These are phyloP conservation scores for Trichophyton schoenleinii DNA, from an alignment of 2,329 filamentous ascomycete species.

Conservation along the genomic window DNA sequence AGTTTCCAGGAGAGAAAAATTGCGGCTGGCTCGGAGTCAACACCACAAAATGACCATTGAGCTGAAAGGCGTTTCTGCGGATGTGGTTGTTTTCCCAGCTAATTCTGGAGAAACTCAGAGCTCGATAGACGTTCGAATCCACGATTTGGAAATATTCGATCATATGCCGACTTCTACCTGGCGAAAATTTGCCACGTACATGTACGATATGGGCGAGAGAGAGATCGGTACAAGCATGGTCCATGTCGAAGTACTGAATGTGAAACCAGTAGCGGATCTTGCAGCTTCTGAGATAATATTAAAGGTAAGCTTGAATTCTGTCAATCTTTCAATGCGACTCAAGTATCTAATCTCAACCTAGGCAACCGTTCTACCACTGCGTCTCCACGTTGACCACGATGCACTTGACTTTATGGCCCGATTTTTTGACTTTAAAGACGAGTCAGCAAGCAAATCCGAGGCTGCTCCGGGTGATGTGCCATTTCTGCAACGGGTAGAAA, in stretches of 20 bases:
- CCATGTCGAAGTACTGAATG: constrained; percentile 75
- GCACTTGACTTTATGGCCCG: constrained; percentile 92
- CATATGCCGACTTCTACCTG: constrained; percentile 91
- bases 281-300: constrained; percentile 83
- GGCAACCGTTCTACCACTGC: constrained; percentile 65
- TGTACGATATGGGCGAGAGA: constrained; percentile 72
- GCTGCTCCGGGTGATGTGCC: constrained; percentile 56
- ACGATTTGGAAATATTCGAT: constrained; percentile 81
- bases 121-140: constrained; percentile 71
- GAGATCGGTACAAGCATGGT: constrained; percentile 83
- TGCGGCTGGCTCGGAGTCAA: constrained; percentile 72
- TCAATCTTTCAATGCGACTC: not conserved
- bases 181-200: constrained; percentile 95
- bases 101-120: constrained; percentile 69
- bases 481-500: constrained; percentile 80
- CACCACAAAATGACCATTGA: constrained; percentile 95
- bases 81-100: constrained; percentile 68
- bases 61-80: constrained; percentile 67
- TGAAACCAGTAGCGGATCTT: constrained; percentile 71
- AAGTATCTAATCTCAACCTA: constrained; percentile 15
- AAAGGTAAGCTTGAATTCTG: constrained; percentile 37
- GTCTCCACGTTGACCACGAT: constrained; percentile 93
- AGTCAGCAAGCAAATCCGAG: constrained; percentile 31
- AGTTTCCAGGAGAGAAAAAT: constrained; percentile 39
- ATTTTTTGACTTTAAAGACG: constrained; percentile 97